Conservation (phyloP, 257 asterid species). For the Primulina huaijiensis region DNA sequence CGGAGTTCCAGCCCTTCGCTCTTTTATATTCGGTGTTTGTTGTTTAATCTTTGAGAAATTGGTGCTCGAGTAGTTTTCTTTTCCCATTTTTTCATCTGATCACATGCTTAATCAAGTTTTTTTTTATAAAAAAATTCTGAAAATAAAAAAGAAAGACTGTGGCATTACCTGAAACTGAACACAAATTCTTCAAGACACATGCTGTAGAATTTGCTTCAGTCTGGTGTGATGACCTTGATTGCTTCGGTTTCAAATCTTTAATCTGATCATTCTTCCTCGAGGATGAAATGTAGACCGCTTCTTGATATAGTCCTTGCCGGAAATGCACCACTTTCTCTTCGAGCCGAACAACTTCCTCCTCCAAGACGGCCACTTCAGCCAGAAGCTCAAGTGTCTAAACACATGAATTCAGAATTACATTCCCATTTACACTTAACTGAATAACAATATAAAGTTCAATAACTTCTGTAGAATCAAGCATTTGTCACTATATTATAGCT, state of each 20-base stretch:
- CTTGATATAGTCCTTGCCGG: conserved; percentile 90
- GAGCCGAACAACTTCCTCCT: conserved; percentile 92
- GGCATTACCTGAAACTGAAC: conserved; percentile 43
- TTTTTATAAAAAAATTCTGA: too few species aligned
- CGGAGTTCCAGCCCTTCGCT: conserved; percentile 37
- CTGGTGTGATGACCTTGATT: conserved; percentile 42
- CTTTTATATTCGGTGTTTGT: conserved; percentile 38
- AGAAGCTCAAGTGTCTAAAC: conserved; percentile 85
- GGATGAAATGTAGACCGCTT: conserved; percentile 72
- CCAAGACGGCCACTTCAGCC: conserved; percentile 97
- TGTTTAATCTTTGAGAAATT: conserved; percentile 44
- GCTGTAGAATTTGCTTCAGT: conserved; percentile 32
- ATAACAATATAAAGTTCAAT: not conserved
- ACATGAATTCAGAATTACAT: conserved; percentile 21
- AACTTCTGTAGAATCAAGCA: not conserved
- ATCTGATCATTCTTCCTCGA: conserved; percentile 47
- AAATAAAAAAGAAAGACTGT: not conserved
- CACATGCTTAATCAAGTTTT: not conserved
- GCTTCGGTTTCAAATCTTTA: conserved; percentile 44
- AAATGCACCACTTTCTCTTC: conserved; percentile 81
- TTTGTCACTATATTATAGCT: not conserved
- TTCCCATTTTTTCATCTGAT: conserved; percentile 52
- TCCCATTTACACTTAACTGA: not conserved
- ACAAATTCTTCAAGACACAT: conserved; percentile 27
- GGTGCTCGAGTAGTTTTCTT: conserved; percentile 51